Evolutionary conservation across 1,139 yeast species (phyloP), one percentile per base, ranked within the genome.

Genomic region (Blastobotrys petasosporus): DNA sequence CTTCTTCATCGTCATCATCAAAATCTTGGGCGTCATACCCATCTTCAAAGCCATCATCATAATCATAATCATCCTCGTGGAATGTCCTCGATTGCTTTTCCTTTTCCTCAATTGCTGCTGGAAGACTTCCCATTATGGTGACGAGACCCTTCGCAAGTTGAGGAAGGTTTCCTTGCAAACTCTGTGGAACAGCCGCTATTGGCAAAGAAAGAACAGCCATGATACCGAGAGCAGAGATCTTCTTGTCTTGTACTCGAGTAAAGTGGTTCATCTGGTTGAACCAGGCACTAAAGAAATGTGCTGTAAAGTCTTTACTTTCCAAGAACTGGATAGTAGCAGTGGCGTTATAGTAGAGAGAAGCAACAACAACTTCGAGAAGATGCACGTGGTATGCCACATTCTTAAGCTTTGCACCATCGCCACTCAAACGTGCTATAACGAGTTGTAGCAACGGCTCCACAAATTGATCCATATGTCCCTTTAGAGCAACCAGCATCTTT

Each of bases 171-270:
- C 55, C 51, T 33, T 57, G 59, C 41, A 68, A 54, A 25, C 57
- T 46, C 30, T 51, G 56, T 3, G 70, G 68, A 23, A 67, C 57
- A 31, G 75, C 73, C 11, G 70, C 56, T 33, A 63, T 67, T n/a
- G 69, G 68, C 17, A 68, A 50, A 12, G 67, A 59, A 37, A 78
- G 55, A 28, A 78, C 53, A 1, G 77, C 65, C 42, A 90, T 64
- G 34, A 85, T 63, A 0, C 94, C 94, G 53, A 90, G 65, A 2
- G 79, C 70, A 1, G 86, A 77, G 37, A 92, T 66, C 63, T 88
- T 88, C 63, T 87, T 73, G 65, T 90, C 97, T 57, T 76, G 85
- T 2, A 87, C 95, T 51, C 95, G 71, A n/a, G 74, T 71, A 54
- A 84, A 73, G 37, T 70, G 68, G 3, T 82, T 76, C 45, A 80